Evolutionary conservation across 768 basidiomycete species (phyloP).

Genomic region (Phlebiopsis gigantea): DNA sequence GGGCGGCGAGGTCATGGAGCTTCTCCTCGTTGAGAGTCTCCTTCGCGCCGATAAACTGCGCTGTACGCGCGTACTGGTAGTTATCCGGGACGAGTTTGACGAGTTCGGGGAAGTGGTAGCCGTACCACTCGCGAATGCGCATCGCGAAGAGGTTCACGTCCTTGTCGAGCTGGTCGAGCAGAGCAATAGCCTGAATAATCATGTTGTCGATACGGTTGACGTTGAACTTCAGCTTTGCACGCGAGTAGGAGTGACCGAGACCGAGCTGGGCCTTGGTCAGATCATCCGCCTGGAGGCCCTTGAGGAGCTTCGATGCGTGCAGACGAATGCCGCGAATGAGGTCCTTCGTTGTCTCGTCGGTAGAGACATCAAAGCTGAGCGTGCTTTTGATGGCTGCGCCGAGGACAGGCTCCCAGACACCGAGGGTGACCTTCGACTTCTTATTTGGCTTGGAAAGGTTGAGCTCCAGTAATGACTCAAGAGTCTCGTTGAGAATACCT

Average conservation of each 20-base stretch:
- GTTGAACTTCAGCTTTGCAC: conserved; percentile 97
- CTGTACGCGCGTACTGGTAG: conserved; percentile 84
- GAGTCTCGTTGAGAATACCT: conserved; percentile 84
- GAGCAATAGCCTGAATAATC: conserved; percentile 99
- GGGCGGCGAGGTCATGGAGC: conserved; percentile 67
- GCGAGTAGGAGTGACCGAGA: conserved; percentile 94
- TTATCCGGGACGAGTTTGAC: conserved; percentile 92
- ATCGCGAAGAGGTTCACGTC: conserved; percentile 98
- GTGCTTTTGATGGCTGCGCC: conserved; percentile 74
- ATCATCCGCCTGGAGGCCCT: conserved; percentile 84
- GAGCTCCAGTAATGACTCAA: conserved; percentile 80
- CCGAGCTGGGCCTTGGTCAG: conserved; percentile 92
- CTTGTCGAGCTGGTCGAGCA: conserved; percentile 98
- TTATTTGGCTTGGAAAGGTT: conserved; percentile 77
- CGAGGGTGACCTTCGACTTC: conserved; percentile 64
- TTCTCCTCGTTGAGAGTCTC: conserved; percentile 73
- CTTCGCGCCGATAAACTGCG: conserved; percentile 87
- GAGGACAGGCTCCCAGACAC: conserved; percentile 71
- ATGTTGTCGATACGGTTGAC: conserved; percentile 96
- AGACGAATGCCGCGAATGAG: conserved; percentile 89
- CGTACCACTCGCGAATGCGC: conserved; percentile 98
- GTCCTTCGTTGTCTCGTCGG: conserved; percentile 75
- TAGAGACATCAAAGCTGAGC: conserved; percentile 71
- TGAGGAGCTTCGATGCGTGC: conserved; percentile 86
- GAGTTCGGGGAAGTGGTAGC: conserved; percentile 98